phyloP scores from a whole-genome alignment of 2,329 filamentous ascomycete species.

The Magnaporthiopsis poae region DNA sequence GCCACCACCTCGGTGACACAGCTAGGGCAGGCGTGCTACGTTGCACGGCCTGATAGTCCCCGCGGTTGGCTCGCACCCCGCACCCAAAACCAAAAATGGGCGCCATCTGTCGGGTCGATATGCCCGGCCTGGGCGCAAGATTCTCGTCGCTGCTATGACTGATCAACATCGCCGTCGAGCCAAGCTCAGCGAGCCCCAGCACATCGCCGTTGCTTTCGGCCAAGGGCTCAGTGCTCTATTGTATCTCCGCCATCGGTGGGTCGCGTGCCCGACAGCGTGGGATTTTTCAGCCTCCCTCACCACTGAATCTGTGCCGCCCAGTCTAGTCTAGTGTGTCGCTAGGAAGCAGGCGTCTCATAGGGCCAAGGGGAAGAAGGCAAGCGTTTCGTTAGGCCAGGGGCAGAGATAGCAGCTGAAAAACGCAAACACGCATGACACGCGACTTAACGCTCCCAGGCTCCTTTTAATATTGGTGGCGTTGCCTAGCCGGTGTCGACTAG shows the following conservation, averaged over 20 bases:
- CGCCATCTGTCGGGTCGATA: neutral
- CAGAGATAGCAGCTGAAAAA: neutral
- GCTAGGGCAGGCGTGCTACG: neutral
- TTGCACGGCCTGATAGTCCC: neutral
- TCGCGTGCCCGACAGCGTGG: neutral
- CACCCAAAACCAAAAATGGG: neutral
- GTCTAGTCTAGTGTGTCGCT: neutral
- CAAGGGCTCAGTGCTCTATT: neutral
- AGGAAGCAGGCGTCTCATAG: neutral
- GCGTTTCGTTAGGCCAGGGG: neutral
- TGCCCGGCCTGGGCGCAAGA: neutral
- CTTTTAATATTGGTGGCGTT: neutral
- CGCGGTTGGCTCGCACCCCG: neutral
- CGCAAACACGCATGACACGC: neutral
- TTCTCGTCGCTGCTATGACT: neutral
- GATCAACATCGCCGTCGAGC: neutral
- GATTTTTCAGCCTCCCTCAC: neutral
- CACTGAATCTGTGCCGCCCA: neutral
- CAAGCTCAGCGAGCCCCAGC: too few species aligned
- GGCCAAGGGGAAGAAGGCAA: neutral
- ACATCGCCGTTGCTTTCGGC: too few species aligned
- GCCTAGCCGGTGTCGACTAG: neutral
- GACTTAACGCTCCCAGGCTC: neutral
- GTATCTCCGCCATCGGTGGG: neutral
- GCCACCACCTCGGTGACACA: neutral